phyloP scores from a whole-genome alignment of 176 grass and related monocot species.

The Paspalum vaginatum region DNA sequence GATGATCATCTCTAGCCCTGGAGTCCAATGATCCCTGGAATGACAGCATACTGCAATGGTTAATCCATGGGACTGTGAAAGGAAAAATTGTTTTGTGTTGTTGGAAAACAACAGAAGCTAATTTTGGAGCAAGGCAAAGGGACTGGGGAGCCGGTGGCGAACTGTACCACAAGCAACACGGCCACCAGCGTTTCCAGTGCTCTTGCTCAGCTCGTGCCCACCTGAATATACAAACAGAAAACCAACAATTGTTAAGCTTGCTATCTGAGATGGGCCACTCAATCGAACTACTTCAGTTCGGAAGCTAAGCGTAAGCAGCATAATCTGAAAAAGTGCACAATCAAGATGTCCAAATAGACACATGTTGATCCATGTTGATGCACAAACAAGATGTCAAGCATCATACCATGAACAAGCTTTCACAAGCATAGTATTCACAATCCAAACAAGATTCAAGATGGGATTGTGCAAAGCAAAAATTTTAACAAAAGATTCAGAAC shows the following conservation, averaged over 20 bases:
- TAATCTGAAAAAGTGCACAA: not conserved
- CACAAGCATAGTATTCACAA: not conserved
- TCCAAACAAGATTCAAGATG: not conserved
- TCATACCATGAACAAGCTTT: not conserved
- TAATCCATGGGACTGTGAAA: not conserved
- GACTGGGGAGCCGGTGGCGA: not conserved
- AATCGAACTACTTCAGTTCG: not conserved
- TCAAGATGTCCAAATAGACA: too few species aligned
- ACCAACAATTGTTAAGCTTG: not conserved
- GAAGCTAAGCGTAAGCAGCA: not conserved
- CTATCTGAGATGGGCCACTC: not conserved
- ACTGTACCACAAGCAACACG: conserved; percentile 75
- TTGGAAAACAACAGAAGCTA: not conserved
- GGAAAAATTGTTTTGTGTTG: not conserved
- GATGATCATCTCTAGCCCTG: conserved; percentile 34
- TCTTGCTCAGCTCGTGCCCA: conserved; percentile 82
- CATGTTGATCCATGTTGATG: not conserved
- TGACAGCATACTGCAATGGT: not conserved
- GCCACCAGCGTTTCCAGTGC: conserved; percentile 82
- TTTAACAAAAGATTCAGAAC: not conserved
- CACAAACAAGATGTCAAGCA: not conserved
- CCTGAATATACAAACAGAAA: conserved; percentile 45
- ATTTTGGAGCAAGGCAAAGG: not conserved
- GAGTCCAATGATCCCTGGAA: conserved; percentile 54
- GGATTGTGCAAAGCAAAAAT: not conserved